These are phyloP conservation scores for Haematococcus lacustris DNA, from an alignment of 139 green algal species.

Conservation along the genomic window DNA sequence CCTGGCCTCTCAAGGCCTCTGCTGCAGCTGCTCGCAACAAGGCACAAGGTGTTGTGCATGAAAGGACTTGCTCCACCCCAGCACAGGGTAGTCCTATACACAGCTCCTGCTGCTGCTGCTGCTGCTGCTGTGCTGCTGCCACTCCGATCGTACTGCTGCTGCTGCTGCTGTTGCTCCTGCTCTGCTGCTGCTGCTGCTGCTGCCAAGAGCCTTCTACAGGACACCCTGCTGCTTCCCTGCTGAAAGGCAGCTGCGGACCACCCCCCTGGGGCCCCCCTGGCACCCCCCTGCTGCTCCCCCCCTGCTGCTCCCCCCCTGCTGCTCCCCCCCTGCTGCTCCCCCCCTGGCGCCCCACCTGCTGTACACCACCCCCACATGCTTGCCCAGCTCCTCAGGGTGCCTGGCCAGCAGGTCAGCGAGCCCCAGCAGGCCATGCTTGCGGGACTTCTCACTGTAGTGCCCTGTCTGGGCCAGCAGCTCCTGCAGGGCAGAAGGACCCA, in stretches of 20 bases:
- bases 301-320: background rate
- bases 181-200: too few relatives aligned
- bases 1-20: background rate
- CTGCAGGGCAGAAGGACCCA: conserved; percentile 22
- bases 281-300: background rate
- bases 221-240: too few relatives aligned
- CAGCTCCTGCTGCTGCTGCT: too few relatives aligned
- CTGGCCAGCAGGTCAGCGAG: conserved; percentile 57
- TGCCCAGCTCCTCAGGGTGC: conserved; percentile 49
- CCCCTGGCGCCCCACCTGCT: background rate
- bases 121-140: too few relatives aligned
- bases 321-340: background rate
- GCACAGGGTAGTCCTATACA: too few relatives aligned
- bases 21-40: too few relatives aligned
- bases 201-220: too few relatives aligned
- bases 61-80: too few relatives aligned
- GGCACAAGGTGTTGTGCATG: too few relatives aligned
- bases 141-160: too few relatives aligned
- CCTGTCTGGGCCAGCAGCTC: conserved; percentile 67
- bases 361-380: conserved; percentile 11
- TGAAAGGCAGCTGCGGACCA: background rate
- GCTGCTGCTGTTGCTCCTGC: too few relatives aligned
- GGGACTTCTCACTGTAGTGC: conserved; percentile 72
- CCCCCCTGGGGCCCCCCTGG: background rate
- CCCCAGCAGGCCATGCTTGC: conserved; percentile 55